A percentile compares a stretch with the other conserved stretches of the same genome.
Conservation (phyloP, 371 early-diverging fungal genomes). For the Mucor sp. region DNA sequence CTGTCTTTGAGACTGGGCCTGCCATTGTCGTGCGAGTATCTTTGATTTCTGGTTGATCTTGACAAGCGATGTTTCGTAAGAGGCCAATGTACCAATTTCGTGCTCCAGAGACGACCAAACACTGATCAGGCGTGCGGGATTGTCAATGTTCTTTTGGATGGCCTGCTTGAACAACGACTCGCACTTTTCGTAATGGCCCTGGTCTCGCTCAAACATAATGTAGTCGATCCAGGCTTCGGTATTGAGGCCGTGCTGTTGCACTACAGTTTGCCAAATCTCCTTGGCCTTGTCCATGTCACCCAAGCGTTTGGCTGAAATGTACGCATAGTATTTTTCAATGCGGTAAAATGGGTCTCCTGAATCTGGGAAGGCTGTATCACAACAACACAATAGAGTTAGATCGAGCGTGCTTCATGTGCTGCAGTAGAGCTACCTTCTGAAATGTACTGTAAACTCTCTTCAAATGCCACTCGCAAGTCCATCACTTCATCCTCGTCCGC, state of each 20-base stretch:
- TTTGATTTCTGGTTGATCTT: conserved; percentile 32
- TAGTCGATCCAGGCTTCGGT: conserved; percentile 49
- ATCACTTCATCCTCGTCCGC: conserved; percentile 25
- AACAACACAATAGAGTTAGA: neutral
- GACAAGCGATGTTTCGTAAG: conserved; percentile 26
- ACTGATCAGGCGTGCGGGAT: conserved; percentile 53
- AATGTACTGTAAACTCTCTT: conserved; percentile 34
- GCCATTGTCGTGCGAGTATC: conserved; percentile 32
- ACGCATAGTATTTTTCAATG: conserved; percentile 53
- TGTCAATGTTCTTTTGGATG: conserved; percentile 38
- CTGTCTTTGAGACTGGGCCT: conserved; percentile 7
- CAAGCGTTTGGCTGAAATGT: conserved; percentile 34
- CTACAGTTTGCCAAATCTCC: conserved; percentile 40
- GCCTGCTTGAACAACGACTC: conserved; percentile 47
- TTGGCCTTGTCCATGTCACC: conserved; percentile 30
- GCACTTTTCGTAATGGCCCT: conserved; percentile 33
- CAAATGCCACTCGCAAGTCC: conserved; percentile 36
- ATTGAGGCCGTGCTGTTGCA: conserved; percentile 28
- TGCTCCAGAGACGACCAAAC: conserved; percentile 54
- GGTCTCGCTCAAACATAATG: conserved; percentile 43
- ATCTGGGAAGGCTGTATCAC: conserved; percentile 35
- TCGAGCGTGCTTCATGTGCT: neutral
- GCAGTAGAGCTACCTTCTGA: conserved; percentile 30
- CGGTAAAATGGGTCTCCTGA: conserved; percentile 54
- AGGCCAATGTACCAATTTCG: conserved; percentile 45